Base-by-base conservation (phyloP, 495 filamentous ascomycete genomes). In the Cercophora newfieldiana region DNA sequence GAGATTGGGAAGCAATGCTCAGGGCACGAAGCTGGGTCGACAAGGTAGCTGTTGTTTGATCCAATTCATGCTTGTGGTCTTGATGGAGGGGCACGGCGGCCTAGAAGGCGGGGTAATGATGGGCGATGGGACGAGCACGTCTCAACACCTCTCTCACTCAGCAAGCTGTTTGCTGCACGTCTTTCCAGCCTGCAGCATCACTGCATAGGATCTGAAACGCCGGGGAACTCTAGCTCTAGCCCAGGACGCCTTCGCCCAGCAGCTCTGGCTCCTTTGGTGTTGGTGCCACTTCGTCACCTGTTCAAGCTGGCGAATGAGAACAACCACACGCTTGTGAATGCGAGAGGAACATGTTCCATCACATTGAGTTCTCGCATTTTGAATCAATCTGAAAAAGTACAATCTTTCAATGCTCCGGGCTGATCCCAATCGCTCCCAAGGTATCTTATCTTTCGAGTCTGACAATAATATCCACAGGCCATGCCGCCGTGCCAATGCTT, bases 31-130 rank as follows among this genome's bases (percentile, higher is more conserved):
- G 51, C 51, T 55, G 51, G 51, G 51, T 55, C 51, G 21, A 55
- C 14, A 55, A 55, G 51, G 22, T 55, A 55, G 28, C 12, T 59
- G 59, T 25, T 63, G 61, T 63, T 63, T 63, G 61, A 64, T 64
- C 50, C 51, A 57, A 57, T 64, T 64, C 61, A 57, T 64, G 61
- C 61, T 49, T 54, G 61, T 37, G 61, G 49, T 26, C 55, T 33
- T 18, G 44, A 16, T 55, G 28, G 48, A 55, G 50, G 48, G 61
- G 50, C 31, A 37, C 12, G n/a, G 44, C 4, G 48, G 31, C 26
- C 22, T 51, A 63, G 47, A 30, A 33, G 58, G 61, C 53, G 61
- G 61, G 61, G 61, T 64, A 64, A 64, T 7, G 50, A 22, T 7
- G n/a, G n/a, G n/a, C 50, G 24, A 30, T 48, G 51, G 50, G 50